Conservation (phyloP, 495 filamentous ascomycete genomes). For the Trichoderma asperelloides region DNA sequence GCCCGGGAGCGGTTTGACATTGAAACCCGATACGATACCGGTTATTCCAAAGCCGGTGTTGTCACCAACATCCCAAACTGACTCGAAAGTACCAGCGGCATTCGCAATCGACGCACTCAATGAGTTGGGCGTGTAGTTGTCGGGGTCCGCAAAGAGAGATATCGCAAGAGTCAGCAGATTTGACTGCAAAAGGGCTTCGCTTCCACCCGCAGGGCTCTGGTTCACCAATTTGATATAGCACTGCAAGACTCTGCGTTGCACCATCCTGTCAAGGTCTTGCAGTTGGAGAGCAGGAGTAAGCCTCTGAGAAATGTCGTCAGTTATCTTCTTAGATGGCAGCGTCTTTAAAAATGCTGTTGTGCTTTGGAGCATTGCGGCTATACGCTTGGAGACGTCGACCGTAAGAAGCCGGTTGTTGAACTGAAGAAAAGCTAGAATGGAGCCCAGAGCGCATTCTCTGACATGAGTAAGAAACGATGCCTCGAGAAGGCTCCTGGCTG, state of each 20-base stretch:
- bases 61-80: conserved; percentile 88
- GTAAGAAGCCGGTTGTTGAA: conserved; percentile 91
- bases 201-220: conserved; percentile 69
- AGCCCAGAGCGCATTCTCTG: conserved; percentile 87
- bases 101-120: conserved; percentile 88
- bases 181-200: conserved; percentile 79
- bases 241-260: conserved; percentile 83
- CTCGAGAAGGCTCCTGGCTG: conserved; percentile 72
- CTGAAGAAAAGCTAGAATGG: conserved; percentile 83
- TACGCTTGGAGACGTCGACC: conserved; percentile 86
- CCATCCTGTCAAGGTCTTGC: conserved; percentile 89
- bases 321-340: conserved; percentile 71
- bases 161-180: conserved; percentile 89
- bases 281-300: conserved; percentile 82
- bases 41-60: conserved; percentile 92
- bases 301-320: conserved; percentile 78
- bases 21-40: conserved; percentile 70
- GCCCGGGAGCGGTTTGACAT: conserved; percentile 59
- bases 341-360: conserved; percentile 80
- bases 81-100: conserved; percentile 83
- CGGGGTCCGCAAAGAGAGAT: conserved; percentile 86
- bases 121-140: conserved; percentile 73
- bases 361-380: conserved; percentile 91
- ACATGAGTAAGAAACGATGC: conserved; percentile 91
- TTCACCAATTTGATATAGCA: conserved; percentile 88